These are phyloP conservation scores for Penicillium sp. DNA, from an alignment of 2,329 filamentous ascomycete species.

Conservation along the genomic window DNA sequence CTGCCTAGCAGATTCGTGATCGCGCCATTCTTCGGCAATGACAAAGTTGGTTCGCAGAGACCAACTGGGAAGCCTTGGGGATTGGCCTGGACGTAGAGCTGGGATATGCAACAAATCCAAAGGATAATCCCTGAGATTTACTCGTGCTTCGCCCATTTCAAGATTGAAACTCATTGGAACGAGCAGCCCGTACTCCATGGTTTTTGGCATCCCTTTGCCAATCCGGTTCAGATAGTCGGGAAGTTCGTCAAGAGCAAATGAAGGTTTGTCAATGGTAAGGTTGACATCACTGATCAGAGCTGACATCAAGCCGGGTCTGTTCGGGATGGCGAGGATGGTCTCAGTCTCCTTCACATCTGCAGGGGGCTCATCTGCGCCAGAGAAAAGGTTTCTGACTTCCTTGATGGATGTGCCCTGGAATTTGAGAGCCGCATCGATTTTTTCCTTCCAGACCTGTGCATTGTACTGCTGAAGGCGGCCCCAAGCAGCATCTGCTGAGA, in stretches of 20 bases:
- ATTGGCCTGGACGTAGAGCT: conserved; percentile 75
- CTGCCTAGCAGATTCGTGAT: conserved; percentile 74
- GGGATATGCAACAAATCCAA: conserved; percentile 90
- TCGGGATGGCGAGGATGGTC: conserved; percentile 80
- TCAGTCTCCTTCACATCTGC: conserved; percentile 83
- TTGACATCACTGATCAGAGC: conserved; percentile 81
- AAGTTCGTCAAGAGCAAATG: conserved; percentile 79
- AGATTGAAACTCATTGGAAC: conserved; percentile 88
- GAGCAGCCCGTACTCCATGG: conserved; percentile 87
- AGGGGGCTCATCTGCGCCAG: conserved; percentile 77
- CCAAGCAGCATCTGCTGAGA: conserved; percentile 75
- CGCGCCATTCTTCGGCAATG: conserved; percentile 88
- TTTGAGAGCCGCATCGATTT: conserved; percentile 76
- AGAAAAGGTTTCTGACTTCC: conserved; percentile 77
- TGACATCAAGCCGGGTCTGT: conserved; percentile 80
- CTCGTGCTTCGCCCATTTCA: conserved; percentile 83
- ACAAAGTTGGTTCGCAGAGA: conserved; percentile 90
- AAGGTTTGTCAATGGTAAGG: conserved; percentile 85
- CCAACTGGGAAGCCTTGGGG: conserved; percentile 75
- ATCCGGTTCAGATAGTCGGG: conserved; percentile 83
- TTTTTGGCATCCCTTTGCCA: conserved; percentile 93
- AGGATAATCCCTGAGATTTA: conserved; percentile 91
- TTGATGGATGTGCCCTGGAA: conserved; percentile 73
- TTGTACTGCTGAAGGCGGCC: conserved; percentile 77
- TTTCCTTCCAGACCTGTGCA: conserved; percentile 85